phyloP scores from a whole-genome alignment of 371 early-diverging fungal species.

The Mortierella sp. region DNA sequence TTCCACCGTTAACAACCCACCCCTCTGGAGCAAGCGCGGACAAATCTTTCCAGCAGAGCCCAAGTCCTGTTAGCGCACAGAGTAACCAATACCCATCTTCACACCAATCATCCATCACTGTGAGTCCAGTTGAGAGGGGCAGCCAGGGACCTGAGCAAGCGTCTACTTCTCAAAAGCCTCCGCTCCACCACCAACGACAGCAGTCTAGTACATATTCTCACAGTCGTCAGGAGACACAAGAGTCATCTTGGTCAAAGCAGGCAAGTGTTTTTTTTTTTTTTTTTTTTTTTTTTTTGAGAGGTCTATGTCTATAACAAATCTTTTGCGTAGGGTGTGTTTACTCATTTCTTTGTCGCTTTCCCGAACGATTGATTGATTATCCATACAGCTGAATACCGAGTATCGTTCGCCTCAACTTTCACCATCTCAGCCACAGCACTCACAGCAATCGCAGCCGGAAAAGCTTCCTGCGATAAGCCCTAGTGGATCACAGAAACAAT shows the following conservation, averaged over 20 bases:
- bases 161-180: too few species aligned
- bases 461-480: not conserved
- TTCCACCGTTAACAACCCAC: not conserved
- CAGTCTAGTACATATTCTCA: not conserved
- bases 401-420: slow-evolving; percentile 5
- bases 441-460: slow-evolving; percentile 17
- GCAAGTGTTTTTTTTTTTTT: not conserved
- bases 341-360: not conserved
- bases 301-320: not conserved
- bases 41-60: not conserved
- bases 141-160: too few species aligned
- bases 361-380: not conserved
- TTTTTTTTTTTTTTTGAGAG: not conserved
- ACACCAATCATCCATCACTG: too few species aligned
- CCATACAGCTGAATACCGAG: slow-evolving; percentile 2
- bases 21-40: not conserved
- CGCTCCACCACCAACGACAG: too few species aligned
- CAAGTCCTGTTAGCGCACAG: too few species aligned
- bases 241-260: not conserved
- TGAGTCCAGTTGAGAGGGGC: too few species aligned
- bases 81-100: too few species aligned
- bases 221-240: not conserved
- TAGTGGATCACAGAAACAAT: slow-evolving; percentile 8
- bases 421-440: slow-evolving; percentile 7
- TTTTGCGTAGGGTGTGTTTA: too few species aligned